phyloP scores from a whole-genome alignment of 148 eudicot genomes.

The Vaccinium myrtillus region DNA sequence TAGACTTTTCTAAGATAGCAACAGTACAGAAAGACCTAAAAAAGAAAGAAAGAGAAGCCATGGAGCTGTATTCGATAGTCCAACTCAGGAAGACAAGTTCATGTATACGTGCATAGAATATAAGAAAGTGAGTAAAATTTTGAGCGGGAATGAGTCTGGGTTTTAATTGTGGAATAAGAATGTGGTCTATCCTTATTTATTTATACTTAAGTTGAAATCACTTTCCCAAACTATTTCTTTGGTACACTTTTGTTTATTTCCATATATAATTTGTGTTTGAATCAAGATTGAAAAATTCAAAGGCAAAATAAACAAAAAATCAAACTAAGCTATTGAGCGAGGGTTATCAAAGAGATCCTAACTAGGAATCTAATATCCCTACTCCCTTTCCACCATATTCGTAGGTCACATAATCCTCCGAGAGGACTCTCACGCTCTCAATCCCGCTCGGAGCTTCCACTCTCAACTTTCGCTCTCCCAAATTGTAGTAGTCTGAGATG shows the following conservation, averaged over 20 bases:
- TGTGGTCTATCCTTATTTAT: not conserved
- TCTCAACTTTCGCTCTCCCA: not conserved
- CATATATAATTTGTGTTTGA: not conserved
- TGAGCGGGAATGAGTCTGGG: not conserved
- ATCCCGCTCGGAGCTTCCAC: not conserved
- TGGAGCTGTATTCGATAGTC: not conserved
- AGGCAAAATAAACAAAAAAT: not conserved
- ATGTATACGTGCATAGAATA: not conserved
- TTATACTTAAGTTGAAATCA: not conserved
- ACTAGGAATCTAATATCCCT: not conserved
- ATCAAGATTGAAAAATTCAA: not conserved
- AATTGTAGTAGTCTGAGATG: not conserved
- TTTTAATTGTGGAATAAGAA: not conserved
- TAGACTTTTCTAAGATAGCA: not conserved
- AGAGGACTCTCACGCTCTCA: not conserved
- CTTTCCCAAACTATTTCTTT: not conserved
- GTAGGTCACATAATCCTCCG: not conserved
- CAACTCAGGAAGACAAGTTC: not conserved
- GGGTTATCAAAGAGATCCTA: not conserved
- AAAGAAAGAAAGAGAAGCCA: not conserved
- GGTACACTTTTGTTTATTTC: not conserved
- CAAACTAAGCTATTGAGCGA: too few species aligned
- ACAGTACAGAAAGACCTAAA: not conserved
- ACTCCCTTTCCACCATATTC: not conserved
- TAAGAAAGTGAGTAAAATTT: not conserved